A percentile compares a stretch with the other conserved stretches of the same genome.
Conservation (phyloP, 805 yeast species). For the Kluyveromyces starmeri region DNA sequence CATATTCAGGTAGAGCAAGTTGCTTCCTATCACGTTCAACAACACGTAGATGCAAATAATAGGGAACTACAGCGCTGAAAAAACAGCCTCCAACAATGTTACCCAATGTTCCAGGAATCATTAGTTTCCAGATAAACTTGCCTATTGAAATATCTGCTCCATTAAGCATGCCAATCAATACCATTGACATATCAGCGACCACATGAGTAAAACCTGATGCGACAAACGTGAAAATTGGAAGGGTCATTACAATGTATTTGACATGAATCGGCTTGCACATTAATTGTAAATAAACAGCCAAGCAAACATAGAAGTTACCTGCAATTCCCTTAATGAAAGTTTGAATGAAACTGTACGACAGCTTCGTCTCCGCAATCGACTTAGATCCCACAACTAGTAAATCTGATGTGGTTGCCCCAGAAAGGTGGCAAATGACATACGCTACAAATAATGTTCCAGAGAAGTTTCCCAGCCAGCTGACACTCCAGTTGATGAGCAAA, state of each 20-base stretch:
- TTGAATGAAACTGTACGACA: slow-evolving; percentile 44
- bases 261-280: slow-evolving; percentile 78
- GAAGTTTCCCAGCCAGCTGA: slow-evolving; percentile 60
- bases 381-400: slow-evolving; percentile 40
- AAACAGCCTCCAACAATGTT: slow-evolving; percentile 71
- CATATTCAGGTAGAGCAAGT: slow-evolving; percentile 58
- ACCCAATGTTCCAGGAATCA: slow-evolving; percentile 66
- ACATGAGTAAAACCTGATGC: slow-evolving; percentile 69
- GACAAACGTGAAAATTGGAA: slow-evolving; percentile 76
- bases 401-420: slow-evolving; percentile 39
- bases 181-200: slow-evolving; percentile 72
- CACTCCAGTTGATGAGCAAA: slow-evolving; percentile 52
- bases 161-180: slow-evolving; percentile 59
- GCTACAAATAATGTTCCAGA: slow-evolving; percentile 58
- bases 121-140: slow-evolving; percentile 58
- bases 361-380: slow-evolving; percentile 36
- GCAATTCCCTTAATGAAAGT: slow-evolving; percentile 64
- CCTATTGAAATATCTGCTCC: slow-evolving; percentile 58
- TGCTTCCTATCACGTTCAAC: slow-evolving; percentile 61
- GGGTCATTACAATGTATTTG: slow-evolving; percentile 48
- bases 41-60: slow-evolving; percentile 61
- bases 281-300: slow-evolving; percentile 68
- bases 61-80: slow-evolving; percentile 58
- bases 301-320: slow-evolving; percentile 68
- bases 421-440: slow-evolving; percentile 50